A percentile compares a stretch with the other conserved stretches of the same genome.
phyloP scores from a whole-genome alignment of 495 filamentous ascomycete genomes.

The Astrothelium subdiscretum region DNA sequence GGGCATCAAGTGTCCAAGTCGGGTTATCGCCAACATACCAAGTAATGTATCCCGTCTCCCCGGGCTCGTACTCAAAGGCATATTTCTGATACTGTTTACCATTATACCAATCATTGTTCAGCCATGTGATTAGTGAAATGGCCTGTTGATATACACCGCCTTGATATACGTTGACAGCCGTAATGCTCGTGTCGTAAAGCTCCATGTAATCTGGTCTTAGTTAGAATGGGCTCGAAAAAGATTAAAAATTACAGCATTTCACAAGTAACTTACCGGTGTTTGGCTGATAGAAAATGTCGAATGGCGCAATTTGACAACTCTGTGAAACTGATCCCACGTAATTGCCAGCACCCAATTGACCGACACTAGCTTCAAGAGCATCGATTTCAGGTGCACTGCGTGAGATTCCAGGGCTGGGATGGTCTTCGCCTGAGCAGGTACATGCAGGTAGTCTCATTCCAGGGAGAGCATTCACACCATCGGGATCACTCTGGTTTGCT shows the following conservation, averaged over 20 bases:
- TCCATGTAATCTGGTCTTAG: slow-evolving; percentile 42
- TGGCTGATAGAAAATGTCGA: slow-evolving; percentile 68
- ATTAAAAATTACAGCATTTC: slow-evolving; percentile 4
- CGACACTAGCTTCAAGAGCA: slow-evolving; percentile 58
- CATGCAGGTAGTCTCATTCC: slow-evolving; percentile 67
- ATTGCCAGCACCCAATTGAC: slow-evolving; percentile 37
- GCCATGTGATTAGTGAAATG: slow-evolving; percentile 55
- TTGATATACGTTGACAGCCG: slow-evolving; percentile 51
- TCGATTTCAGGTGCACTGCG: slow-evolving; percentile 68
- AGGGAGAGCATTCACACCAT: slow-evolving; percentile 57
- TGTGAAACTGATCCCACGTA: slow-evolving; percentile 55
- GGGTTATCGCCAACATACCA: slow-evolving; percentile 58
- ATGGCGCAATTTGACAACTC: slow-evolving; percentile 61
- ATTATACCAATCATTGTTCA: slow-evolving; percentile 72
- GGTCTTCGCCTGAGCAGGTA: slow-evolving; percentile 53
- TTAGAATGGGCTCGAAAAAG: slow-evolving; percentile 1
- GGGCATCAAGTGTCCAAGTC: slow-evolving; percentile 55
- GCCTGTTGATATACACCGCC: slow-evolving; percentile 66
- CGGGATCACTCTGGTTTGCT: slow-evolving; percentile 58
- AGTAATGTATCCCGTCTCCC: slow-evolving; percentile 44
- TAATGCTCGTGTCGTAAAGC: slow-evolving; percentile 48
- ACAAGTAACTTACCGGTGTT: slow-evolving; percentile 41
- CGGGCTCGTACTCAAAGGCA: slow-evolving; percentile 62
- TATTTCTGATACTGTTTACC: slow-evolving; percentile 60
- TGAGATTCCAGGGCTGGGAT: slow-evolving; percentile 58